Conservation (phyloP, 331 rosid species). For the Dryas integrifolia region DNA sequence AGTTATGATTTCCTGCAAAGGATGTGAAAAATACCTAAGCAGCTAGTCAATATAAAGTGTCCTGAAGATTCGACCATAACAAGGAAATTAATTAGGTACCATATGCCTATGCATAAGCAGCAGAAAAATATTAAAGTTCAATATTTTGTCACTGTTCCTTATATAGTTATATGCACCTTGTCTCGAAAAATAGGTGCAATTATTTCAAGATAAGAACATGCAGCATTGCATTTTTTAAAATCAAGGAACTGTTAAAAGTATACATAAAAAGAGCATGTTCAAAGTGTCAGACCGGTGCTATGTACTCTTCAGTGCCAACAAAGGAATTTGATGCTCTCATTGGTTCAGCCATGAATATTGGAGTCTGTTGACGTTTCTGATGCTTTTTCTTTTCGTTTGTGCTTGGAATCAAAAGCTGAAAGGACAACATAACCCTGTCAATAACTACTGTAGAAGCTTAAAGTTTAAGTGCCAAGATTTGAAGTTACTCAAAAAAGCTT, state of each 20-base stretch:
- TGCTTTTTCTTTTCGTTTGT: slow-evolving; percentile 55
- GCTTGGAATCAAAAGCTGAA: slow-evolving; percentile 74
- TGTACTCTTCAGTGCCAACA: slow-evolving; percentile 98
- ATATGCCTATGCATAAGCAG: too few species aligned
- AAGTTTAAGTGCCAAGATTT: neutral
- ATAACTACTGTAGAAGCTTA: neutral
- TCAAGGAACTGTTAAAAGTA: neutral
- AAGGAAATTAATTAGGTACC: neutral
- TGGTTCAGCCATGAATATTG: slow-evolving; percentile 91
- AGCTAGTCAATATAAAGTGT: neutral
- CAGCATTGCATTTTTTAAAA: neutral
- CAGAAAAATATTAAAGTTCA: too few species aligned
- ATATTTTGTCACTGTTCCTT: too few species aligned
- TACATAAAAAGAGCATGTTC: neutral
- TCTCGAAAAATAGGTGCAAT: too few species aligned
- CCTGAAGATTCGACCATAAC: neutral
- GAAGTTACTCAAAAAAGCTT: neutral
- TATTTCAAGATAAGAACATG: too few species aligned
- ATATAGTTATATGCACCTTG: too few species aligned
- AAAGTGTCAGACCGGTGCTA: slow-evolving; percentile 79
- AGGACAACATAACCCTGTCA: neutral
- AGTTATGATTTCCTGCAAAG: slow-evolving; percentile 83
- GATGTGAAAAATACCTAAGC: neutral
- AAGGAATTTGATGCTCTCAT: slow-evolving; percentile 98
- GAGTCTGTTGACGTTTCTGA: slow-evolving; percentile 52